Conservation (phyloP, 2,329 filamentous ascomycete species). For the Sphaceloma murrayae region DNA sequence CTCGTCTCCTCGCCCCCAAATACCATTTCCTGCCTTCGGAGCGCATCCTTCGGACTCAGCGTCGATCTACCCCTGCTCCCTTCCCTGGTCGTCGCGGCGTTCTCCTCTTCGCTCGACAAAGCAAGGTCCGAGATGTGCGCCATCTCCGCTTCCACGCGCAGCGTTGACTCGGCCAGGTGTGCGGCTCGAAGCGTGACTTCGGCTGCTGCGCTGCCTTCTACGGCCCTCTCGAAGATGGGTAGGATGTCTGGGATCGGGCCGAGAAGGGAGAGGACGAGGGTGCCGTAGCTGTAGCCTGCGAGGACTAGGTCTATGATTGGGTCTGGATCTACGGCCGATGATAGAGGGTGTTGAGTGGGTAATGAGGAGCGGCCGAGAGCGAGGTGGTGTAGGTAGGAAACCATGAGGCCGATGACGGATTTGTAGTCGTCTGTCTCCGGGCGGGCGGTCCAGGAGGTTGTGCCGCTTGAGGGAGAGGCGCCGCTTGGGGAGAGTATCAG, state of each 20-base stretch:
- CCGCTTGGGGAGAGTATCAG: too few relatives aligned
- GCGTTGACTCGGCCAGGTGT: slow-evolving; percentile 54
- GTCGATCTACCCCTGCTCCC: neutral
- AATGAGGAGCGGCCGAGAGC: neutral
- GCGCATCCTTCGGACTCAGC: neutral
- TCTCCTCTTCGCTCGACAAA: neutral
- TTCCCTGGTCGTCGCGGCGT: slow-evolving; percentile 9
- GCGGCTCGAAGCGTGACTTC: slow-evolving; percentile 63
- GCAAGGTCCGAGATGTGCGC: too few relatives aligned
- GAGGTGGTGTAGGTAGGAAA: slow-evolving; percentile 50
- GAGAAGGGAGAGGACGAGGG: slow-evolving; percentile 65
- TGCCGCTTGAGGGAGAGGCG: slow-evolving; percentile 61
- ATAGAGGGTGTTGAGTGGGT: neutral
- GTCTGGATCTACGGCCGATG: neutral
- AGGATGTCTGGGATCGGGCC: slow-evolving; percentile 51
- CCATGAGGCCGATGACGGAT: slow-evolving; percentile 69
- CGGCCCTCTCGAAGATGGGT: slow-evolving; percentile 46
- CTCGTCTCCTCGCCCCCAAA: slow-evolving; percentile 42
- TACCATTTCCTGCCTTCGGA: slow-evolving; percentile 20
- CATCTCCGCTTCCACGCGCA: neutral
- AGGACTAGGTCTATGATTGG: slow-evolving; percentile 43
- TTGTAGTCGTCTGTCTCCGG: slow-evolving; percentile 75
- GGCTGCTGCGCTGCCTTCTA: slow-evolving; percentile 48
- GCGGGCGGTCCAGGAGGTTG: slow-evolving; percentile 78
- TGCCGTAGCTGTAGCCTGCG: slow-evolving; percentile 84